Evolutionary conservation across 1,139 yeast genomes (phyloP).

Genomic region (Torulaspora globosa): DNA sequence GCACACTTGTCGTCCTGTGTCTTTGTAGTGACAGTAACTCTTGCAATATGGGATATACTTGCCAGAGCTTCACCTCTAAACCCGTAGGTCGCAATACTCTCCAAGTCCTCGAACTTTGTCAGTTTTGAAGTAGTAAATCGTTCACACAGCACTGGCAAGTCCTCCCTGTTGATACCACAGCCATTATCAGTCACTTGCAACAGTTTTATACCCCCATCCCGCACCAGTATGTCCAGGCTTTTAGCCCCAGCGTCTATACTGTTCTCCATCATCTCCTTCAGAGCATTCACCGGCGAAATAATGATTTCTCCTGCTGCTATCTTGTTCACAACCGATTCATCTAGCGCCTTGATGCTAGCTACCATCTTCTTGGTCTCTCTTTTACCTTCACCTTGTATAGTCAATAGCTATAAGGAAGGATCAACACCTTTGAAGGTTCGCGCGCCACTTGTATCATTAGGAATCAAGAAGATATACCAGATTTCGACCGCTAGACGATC

Average conservation of each 20-base stretch:
- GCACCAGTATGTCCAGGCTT: constrained; percentile 57
- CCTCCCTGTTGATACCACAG: constrained; percentile 58
- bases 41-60: constrained; percentile 59
- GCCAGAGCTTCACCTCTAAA: constrained; percentile 82
- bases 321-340: constrained; percentile 61
- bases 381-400: background rate
- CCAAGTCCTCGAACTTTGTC: constrained; percentile 48
- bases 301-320: constrained; percentile 98
- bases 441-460: background rate
- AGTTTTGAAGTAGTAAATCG: constrained; percentile 74
- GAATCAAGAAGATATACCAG: background rate
- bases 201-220: constrained; percentile 60
- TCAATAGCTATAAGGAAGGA: background rate
- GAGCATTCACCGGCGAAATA: constrained; percentile 83
- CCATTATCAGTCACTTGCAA: constrained; percentile 76
- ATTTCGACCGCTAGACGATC: background rate
- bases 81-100: constrained; percentile 56
- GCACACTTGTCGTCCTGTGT: constrained; percentile 61
- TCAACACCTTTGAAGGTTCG: background rate
- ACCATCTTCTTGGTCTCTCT: constrained; percentile 10
- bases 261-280: constrained; percentile 75
- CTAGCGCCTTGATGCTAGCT: constrained; percentile 26
- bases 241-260: constrained; percentile 71
- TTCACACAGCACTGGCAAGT: constrained; percentile 57
- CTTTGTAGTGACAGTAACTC: constrained; percentile 76